These are phyloP conservation scores for Lophium mytilinum DNA, from an alignment of 495 filamentous ascomycete species.

Conservation along the genomic window DNA sequence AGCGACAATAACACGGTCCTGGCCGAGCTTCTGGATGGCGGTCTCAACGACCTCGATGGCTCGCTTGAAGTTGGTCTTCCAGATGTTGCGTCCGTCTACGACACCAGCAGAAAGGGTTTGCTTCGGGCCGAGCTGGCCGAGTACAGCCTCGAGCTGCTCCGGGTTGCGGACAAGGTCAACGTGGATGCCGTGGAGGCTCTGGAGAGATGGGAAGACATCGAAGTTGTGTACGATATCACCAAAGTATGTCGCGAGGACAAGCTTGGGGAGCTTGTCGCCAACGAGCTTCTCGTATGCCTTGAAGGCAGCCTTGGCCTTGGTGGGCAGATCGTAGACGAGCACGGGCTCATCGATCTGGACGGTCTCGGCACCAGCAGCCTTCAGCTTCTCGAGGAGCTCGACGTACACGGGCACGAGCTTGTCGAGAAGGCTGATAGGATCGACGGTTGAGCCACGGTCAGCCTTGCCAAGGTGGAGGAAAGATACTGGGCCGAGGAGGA, in stretches of 20 bases:
- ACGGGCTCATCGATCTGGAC: constrained; percentile 98
- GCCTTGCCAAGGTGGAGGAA: constrained; percentile 96
- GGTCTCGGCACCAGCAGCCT: constrained; percentile 86
- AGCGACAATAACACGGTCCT: constrained; percentile 90
- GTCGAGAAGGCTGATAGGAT: constrained; percentile 85
- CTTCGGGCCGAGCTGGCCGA: constrained; percentile 66
- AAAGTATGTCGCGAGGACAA: constrained; percentile 93
- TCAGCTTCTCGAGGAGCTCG: constrained; percentile 81
- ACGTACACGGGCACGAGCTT: constrained; percentile 88
- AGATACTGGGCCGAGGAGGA: constrained; percentile 89
- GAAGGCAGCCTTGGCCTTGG: constrained; percentile 90
- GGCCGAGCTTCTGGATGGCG: constrained; percentile 85
- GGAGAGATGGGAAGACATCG: constrained; percentile 63
- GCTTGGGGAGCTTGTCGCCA: constrained; percentile 67
- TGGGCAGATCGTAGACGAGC: constrained; percentile 83
- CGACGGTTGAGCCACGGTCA: constrained; percentile 82
- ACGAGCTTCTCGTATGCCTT: constrained; percentile 91
- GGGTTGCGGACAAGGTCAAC: constrained; percentile 94
- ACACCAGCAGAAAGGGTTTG: constrained; percentile 89
- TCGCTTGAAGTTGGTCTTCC: constrained; percentile 96
- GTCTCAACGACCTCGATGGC: constrained; percentile 82
- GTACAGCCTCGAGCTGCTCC: constrained; percentile 82
- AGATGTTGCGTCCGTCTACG: constrained; percentile 98
- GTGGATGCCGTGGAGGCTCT: constrained; percentile 74
- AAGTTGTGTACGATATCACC: constrained; percentile 99